Evolutionary conservation across 805 yeast genomes (phyloP).

Genomic region (Saccharomycopsis sp.): DNA sequence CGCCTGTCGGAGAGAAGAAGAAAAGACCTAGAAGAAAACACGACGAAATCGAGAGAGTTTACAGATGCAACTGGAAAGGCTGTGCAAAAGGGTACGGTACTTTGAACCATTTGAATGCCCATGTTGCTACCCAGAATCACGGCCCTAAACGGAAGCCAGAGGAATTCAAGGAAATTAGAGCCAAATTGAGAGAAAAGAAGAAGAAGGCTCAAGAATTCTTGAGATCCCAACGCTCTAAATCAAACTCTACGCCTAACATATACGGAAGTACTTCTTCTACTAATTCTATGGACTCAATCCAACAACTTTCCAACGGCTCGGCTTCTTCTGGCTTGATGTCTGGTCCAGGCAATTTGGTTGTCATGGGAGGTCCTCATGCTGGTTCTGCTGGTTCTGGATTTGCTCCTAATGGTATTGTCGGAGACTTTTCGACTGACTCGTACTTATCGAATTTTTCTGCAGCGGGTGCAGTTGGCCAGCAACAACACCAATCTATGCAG

Average conservation of each 20-base stretch:
- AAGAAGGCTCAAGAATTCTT: conserved; percentile 27
- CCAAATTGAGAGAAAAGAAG: conserved; percentile 35
- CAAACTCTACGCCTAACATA: neutral
- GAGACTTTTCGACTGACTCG: neutral
- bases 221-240: conserved; percentile 3
- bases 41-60: conserved; percentile 49
- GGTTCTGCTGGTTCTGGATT: neutral
- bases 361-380: too few species aligned
- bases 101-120: conserved; percentile 52
- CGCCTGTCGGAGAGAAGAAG: conserved; percentile 25
- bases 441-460: neutral
- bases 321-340: too few species aligned
- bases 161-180: conserved; percentile 47
- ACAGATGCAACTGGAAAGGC: conserved; percentile 40
- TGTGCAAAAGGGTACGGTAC: conserved; percentile 56
- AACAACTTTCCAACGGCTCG: neutral
- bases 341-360: neutral
- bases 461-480: neutral
- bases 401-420: neutral
- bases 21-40: conserved; percentile 49
- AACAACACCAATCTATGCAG: neutral
- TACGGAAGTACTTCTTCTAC: neutral
- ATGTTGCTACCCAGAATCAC: conserved; percentile 45
- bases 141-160: conserved; percentile 49
- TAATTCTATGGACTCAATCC: neutral